Conservation (phyloP, 2,329 filamentous ascomycete genomes). For the Alternaria sp. region DNA sequence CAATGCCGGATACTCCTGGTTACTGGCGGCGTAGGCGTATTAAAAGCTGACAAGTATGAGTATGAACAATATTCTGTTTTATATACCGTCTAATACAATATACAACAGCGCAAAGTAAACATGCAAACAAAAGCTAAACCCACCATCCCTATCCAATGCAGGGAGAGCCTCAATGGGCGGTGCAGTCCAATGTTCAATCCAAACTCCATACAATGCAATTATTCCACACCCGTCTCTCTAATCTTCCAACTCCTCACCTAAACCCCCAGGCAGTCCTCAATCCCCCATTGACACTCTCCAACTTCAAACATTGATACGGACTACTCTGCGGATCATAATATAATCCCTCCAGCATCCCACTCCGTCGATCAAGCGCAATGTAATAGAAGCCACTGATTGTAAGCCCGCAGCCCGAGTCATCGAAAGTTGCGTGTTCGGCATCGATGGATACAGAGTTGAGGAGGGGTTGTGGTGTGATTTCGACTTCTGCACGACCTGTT, state of each 20-base stretch:
- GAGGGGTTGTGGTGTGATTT: slow-evolving; percentile 20
- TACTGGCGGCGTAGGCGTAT: neutral
- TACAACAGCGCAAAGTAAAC: neutral
- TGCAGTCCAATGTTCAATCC: slow-evolving; percentile 6
- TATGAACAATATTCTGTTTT: neutral
- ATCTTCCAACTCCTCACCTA: slow-evolving; percentile 30
- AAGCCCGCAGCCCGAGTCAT: slow-evolving; percentile 54
- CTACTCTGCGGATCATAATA: slow-evolving; percentile 65
- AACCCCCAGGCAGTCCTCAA: slow-evolving; percentile 53
- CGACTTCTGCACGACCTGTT: slow-evolving; percentile 26
- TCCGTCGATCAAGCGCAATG: slow-evolving; percentile 57
- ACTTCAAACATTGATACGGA: slow-evolving; percentile 62
- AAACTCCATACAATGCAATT: slow-evolving; percentile 3
- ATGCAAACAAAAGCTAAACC: neutral
- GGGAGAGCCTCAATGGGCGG: slow-evolving; percentile 21
- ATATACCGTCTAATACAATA: neutral
- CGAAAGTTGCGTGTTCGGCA: slow-evolving; percentile 37
- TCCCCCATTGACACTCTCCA: slow-evolving; percentile 52
- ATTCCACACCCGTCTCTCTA: neutral
- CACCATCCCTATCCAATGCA: neutral
- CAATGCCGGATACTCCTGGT: neutral
- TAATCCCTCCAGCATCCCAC: slow-evolving; percentile 60
- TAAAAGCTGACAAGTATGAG: neutral
- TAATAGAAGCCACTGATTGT: slow-evolving; percentile 66
- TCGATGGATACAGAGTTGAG: slow-evolving; percentile 19